Conservation (phyloP, 1,139 yeast genomes). For the Arxiozyma bovina region DNA sequence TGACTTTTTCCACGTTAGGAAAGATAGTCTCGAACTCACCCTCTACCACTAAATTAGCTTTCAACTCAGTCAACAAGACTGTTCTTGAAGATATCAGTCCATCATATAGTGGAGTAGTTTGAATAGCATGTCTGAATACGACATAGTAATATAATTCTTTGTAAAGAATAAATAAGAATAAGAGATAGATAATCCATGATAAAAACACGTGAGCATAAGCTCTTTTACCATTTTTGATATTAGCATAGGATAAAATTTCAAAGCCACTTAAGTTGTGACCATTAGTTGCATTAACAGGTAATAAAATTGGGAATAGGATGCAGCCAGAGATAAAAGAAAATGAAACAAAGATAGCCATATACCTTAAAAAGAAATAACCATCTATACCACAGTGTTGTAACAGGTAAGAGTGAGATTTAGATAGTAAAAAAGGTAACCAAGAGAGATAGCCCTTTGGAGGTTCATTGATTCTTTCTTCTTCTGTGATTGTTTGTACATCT, state of each 20-base stretch:
- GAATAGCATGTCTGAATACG: slow-evolving; percentile 56
- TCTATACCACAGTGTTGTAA: slow-evolving; percentile 79
- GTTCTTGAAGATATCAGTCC: slow-evolving; percentile 59
- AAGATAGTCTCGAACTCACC: slow-evolving; percentile 45
- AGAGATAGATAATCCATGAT: slow-evolving; percentile 60
- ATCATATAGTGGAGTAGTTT: slow-evolving; percentile 64
- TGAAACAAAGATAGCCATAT: slow-evolving; percentile 52
- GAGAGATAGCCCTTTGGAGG: slow-evolving; percentile 47
- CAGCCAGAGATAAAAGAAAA: slow-evolving; percentile 57
- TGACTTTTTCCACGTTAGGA: slow-evolving; percentile 51
- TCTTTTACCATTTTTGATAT: slow-evolving; percentile 52
- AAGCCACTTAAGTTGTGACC: slow-evolving; percentile 52
- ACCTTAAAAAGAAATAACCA: slow-evolving; percentile 81
- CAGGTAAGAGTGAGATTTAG: slow-evolving; percentile 56
- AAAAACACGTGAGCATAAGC: slow-evolving; percentile 65
- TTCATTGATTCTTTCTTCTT: slow-evolving; percentile 42
- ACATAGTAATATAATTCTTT: slow-evolving; percentile 63
- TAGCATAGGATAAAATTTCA: slow-evolving; percentile 52
- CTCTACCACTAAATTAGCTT: slow-evolving; percentile 43
- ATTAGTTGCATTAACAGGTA: slow-evolving; percentile 83
- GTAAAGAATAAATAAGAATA: slow-evolving; percentile 52
- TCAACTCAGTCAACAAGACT: slow-evolving; percentile 55
- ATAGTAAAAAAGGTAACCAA: slow-evolving; percentile 48
- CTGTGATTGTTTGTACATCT: slow-evolving; percentile 38
- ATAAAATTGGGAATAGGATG: slow-evolving; percentile 63